Evolutionary conservation across 2,329 filamentous ascomycete genomes (phyloP).

Genomic region (Colletotrichum tanaceti): DNA sequence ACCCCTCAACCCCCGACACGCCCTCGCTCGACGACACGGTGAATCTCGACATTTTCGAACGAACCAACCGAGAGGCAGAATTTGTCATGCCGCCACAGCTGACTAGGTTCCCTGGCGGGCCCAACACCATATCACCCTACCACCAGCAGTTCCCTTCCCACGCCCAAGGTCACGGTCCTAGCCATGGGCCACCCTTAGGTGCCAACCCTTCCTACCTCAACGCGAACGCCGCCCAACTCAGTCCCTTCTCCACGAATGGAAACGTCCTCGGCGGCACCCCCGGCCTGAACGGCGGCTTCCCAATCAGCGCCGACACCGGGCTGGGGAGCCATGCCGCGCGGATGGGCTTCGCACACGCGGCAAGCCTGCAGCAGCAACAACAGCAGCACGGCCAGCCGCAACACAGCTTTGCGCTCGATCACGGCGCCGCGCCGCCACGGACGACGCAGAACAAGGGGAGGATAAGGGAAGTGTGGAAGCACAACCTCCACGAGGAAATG

Average conservation of each 20-base stretch:
- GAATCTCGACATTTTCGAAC: slow-evolving; percentile 13
- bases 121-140: slow-evolving; percentile 56
- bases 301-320: slow-evolving; percentile 73
- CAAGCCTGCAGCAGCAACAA: slow-evolving; percentile 70
- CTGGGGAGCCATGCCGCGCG: slow-evolving; percentile 88
- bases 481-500: slow-evolving; percentile 94
- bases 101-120: slow-evolving; percentile 60
- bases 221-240: slow-evolving; percentile 74
- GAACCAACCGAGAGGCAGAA: slow-evolving; percentile 27
- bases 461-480: slow-evolving; percentile 96
- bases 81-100: slow-evolving; percentile 57
- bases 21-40: slow-evolving; percentile 18
- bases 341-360: slow-evolving; percentile 84
- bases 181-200: slow-evolving; percentile 65
- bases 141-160: slow-evolving; percentile 65
- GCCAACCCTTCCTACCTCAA: slow-evolving; percentile 78
- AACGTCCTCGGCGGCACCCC: slow-evolving; percentile 69
- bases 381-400: slow-evolving; percentile 64
- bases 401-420: slow-evolving; percentile 42
- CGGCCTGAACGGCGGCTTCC: slow-evolving; percentile 66
- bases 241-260: slow-evolving; percentile 72
- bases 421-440: slow-evolving; percentile 54
- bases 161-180: slow-evolving; percentile 60
- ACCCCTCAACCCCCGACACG: slow-evolving; percentile 22
- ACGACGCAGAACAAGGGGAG: slow-evolving; percentile 76